Percentiles rank a stretch among this genome's conserved stretches.
Evolutionary conservation across 306 rosid species (phyloP).

Genomic region (Sesbania bispinosa): DNA sequence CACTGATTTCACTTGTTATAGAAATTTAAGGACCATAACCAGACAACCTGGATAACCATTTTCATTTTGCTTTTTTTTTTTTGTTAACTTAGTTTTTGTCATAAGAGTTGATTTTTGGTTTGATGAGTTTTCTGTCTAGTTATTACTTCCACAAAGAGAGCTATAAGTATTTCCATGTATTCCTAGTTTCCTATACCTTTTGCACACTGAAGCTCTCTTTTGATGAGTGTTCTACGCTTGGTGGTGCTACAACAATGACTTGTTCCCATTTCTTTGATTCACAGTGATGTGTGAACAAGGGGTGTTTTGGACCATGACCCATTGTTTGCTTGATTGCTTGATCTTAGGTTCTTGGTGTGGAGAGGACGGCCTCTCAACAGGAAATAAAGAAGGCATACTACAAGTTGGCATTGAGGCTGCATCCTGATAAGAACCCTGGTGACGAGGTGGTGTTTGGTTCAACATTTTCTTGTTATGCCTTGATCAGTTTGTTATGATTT

Average conservation of each 20-base stretch:
- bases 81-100: not conserved
- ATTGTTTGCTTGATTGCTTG: slow-evolving; percentile 13
- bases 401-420: slow-evolving; percentile 86
- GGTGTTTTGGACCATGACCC: not conserved
- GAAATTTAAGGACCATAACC: not conserved
- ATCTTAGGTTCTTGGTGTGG: slow-evolving; percentile 56
- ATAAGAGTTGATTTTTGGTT: not conserved
- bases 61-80: not conserved
- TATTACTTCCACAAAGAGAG: not conserved
- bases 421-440: slow-evolving; percentile 89
- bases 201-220: not conserved
- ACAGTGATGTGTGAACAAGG: not conserved
- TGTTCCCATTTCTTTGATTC: not conserved
- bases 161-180: not conserved
- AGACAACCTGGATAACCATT: not conserved
- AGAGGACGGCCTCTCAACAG: slow-evolving; percentile 77
- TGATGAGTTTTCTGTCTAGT: not conserved
- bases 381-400: slow-evolving; percentile 91
- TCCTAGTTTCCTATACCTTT: not conserved
- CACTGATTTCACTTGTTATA: not conserved
- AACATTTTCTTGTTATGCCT: too few relatives aligned
- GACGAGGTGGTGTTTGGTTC: slow-evolving; percentile 69
- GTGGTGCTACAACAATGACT: not conserved
- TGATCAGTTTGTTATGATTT: too few relatives aligned
- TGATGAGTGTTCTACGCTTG: not conserved